Evolutionary conservation across 2,329 filamentous ascomycete species (phyloP).

Genomic region (Huntiella moniliformis): DNA sequence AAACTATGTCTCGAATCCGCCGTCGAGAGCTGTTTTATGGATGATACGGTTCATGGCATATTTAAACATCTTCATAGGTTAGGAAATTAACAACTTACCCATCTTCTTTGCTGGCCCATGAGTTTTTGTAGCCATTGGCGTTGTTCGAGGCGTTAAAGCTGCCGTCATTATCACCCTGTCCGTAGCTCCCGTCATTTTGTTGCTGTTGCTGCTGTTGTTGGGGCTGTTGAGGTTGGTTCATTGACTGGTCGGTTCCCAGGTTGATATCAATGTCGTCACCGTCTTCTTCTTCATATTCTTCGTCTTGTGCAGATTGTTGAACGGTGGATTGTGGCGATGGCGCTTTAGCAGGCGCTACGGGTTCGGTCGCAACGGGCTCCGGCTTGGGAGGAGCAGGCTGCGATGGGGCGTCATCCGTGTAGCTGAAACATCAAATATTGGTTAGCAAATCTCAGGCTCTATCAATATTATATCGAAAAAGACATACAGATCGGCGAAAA

Average conservation of each 20-base stretch:
- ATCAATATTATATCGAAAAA: neutral
- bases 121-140: conserved; percentile 31
- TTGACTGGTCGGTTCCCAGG: conserved; percentile 23
- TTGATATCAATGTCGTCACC: conserved; percentile 42
- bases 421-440: conserved; percentile 4
- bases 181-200: no score
- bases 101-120: conserved; percentile 28
- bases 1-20: no score
- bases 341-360: neutral
- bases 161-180: no score
- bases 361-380: neutral
- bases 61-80: no score
- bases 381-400: conserved; percentile 9
- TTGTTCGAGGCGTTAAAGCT: conserved; percentile 14
- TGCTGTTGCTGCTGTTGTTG: no score
- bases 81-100: conserved; percentile 20
- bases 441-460: no score
- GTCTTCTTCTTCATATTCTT: conserved; percentile 26
- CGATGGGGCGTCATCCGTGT: conserved; percentile 12
- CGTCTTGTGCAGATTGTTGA: conserved; percentile 22
- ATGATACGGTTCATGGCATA: no score
- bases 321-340: conserved; percentile 9
- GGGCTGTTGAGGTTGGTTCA: conserved; percentile 10
- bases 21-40: no score
- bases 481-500: conserved; percentile 82